phyloP scores from a whole-genome alignment of 75 land plant genomes.

The Pinus albicaulis region DNA sequence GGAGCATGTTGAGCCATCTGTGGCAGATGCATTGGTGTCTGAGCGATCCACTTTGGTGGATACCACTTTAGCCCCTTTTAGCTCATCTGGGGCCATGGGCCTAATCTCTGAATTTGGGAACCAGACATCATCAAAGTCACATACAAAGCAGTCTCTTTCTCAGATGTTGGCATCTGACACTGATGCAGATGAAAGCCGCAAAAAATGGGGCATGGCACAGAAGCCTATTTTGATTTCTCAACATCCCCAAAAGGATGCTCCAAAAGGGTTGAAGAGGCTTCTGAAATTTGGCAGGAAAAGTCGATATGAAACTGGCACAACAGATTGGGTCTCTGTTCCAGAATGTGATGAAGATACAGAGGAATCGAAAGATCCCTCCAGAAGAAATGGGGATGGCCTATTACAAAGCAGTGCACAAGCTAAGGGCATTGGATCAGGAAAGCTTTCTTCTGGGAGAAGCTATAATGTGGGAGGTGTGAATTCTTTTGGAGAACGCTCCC shows the following conservation, averaged over 20 bases:
- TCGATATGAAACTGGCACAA: conserved; percentile 33
- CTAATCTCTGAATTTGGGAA: conserved; percentile 12
- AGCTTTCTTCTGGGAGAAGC: neutral
- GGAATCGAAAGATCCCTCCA: conserved; percentile 24
- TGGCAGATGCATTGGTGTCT: neutral
- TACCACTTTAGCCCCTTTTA: neutral
- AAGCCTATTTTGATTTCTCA: conserved; percentile 48
- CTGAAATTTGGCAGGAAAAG: conserved; percentile 92
- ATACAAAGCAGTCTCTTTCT: conserved; percentile 54
- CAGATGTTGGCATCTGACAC: conserved; percentile 73
- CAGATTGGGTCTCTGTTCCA: conserved; percentile 57
- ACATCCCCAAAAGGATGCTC: conserved; percentile 59
- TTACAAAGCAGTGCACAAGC: conserved; percentile 34
- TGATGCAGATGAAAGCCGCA: conserved; percentile 39
- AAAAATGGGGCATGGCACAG: conserved; percentile 78
- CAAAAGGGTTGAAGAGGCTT: conserved; percentile 93
- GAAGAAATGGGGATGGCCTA: conserved; percentile 29
- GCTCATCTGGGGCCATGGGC: neutral
- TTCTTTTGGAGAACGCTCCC: conserved; percentile 1
- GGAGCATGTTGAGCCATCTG: neutral
- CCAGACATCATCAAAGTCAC: conserved; percentile 28
- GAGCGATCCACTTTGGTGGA: neutral
- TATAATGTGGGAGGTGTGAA: neutral
- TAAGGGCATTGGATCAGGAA: conserved; percentile 22
- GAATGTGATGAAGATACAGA: conserved; percentile 79